Evolutionary conservation across 148 eudicot species (phyloP).

Genomic region (Rhododendron kiyosumense): DNA sequence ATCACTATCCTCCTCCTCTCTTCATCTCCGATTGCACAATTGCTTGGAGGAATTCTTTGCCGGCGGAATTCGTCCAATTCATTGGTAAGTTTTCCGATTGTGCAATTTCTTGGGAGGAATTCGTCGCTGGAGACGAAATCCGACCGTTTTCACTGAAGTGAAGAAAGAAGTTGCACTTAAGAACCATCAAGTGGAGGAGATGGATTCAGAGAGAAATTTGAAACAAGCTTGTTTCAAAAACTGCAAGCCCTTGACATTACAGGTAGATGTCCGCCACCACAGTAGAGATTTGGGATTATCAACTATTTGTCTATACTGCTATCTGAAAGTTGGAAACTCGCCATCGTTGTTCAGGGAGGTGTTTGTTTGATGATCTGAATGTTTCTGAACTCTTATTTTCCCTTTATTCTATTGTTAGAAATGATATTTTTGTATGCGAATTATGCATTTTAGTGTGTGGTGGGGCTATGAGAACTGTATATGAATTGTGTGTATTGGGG

Average conservation of each 20-base stretch:
- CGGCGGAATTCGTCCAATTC: too few relatives aligned
- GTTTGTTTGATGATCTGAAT: constrained; percentile 3
- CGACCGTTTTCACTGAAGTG: neutral
- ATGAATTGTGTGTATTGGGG: too few relatives aligned
- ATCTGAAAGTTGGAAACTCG: neutral
- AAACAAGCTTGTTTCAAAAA: neutral
- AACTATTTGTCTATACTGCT: neutral
- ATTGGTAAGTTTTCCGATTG: too few relatives aligned
- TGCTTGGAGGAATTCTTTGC: too few relatives aligned
- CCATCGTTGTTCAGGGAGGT: neutral
- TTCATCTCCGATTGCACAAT: too few relatives aligned
- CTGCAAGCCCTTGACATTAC: neutral
- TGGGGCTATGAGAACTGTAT: too few relatives aligned
- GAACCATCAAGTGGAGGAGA: neutral
- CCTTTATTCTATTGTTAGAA: neutral
- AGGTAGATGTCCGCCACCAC: neutral
- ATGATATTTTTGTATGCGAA: neutral
- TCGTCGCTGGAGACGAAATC: too few relatives aligned
- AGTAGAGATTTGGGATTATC: neutral
- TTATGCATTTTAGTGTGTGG: too few relatives aligned
- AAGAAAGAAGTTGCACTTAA: neutral
- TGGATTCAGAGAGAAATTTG: neutral
- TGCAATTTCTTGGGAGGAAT: too few relatives aligned
- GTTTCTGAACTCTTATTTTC: neutral
- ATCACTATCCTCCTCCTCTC: too few relatives aligned